Conservation (phyloP, 106 monocot species). For the Acanthochlamys bracteata region DNA sequence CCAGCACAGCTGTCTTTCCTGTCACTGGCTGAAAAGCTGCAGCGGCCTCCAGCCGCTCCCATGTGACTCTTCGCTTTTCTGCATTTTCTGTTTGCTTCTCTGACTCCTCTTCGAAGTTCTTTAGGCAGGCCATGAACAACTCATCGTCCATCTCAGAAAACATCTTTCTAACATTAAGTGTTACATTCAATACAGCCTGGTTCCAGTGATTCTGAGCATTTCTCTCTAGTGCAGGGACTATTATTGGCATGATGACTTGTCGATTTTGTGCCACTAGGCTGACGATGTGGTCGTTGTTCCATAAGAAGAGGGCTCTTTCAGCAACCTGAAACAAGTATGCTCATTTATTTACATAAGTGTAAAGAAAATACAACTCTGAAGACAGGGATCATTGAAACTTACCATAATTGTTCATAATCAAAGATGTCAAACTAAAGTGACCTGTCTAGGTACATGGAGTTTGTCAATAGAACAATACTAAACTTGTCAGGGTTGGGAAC, state of each 20-base stretch:
- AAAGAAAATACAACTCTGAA: too few relatives aligned
- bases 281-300: constrained; percentile 85
- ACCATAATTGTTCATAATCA: too few relatives aligned
- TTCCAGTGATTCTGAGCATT: constrained; percentile 69
- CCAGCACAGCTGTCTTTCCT: constrained; percentile 78
- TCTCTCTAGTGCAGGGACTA: constrained; percentile 61
- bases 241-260: constrained; percentile 56
- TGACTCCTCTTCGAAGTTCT: constrained; percentile 61
- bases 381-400: too few relatives aligned
- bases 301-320: constrained; percentile 74
- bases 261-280: constrained; percentile 67
- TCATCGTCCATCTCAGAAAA: constrained; percentile 86
- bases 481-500: too few relatives aligned
- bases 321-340: constrained; percentile 52
- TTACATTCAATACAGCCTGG: constrained; percentile 65
- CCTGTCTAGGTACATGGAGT: too few relatives aligned
- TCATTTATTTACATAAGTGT: neutral
- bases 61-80: constrained; percentile 47
- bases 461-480: too few relatives aligned
- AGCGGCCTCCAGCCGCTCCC: constrained; percentile 58
- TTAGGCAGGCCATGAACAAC: constrained; percentile 43
- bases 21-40: constrained; percentile 65
- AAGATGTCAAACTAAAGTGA: too few relatives aligned
- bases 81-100: constrained; percentile 17
- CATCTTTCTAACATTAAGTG: constrained; percentile 68